phyloP scores from a whole-genome alignment of 1,284 basidiomycete genomes.

The Athelia sp. region DNA sequence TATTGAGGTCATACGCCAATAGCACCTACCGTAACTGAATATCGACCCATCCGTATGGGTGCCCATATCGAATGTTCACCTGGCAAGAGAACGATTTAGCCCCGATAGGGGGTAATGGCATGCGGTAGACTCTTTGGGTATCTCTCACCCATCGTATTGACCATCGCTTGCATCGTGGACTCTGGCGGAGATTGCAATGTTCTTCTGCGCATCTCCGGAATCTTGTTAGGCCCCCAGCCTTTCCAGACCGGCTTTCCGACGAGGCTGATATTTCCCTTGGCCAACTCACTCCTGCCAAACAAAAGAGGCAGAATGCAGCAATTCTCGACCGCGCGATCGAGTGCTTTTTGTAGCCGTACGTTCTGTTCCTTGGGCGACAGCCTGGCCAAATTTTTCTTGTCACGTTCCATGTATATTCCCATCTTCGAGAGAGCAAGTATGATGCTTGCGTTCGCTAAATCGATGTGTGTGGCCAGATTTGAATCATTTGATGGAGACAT shows the following conservation, averaged over 20 bases:
- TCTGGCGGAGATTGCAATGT: background rate
- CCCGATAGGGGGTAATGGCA: background rate
- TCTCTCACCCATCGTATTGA: background rate
- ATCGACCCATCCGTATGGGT: constrained; percentile 1
- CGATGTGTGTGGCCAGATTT: background rate
- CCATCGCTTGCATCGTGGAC: background rate
- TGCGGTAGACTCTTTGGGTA: too few relatives aligned
- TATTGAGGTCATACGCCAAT: background rate
- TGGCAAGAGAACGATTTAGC: background rate
- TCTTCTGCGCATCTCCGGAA: background rate
- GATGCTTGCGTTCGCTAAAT: background rate
- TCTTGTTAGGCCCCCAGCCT: background rate
- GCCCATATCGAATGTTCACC: background rate
- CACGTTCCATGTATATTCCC: constrained; percentile 2
- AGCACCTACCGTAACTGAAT: background rate
- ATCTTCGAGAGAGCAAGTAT: constrained; percentile 1
- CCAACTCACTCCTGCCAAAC: background rate
- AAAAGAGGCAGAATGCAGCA: constrained; percentile 1
- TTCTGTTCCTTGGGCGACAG: background rate
- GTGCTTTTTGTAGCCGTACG: background rate
- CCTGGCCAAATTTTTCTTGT: background rate
- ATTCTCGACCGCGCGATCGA: background rate
- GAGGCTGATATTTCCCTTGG: background rate
- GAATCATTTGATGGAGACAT: too few relatives aligned
- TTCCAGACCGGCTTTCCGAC: background rate